phyloP scores from a whole-genome alignment of 2,329 filamentous ascomycete genomes.

The Trichoderma atrobrunneum region DNA sequence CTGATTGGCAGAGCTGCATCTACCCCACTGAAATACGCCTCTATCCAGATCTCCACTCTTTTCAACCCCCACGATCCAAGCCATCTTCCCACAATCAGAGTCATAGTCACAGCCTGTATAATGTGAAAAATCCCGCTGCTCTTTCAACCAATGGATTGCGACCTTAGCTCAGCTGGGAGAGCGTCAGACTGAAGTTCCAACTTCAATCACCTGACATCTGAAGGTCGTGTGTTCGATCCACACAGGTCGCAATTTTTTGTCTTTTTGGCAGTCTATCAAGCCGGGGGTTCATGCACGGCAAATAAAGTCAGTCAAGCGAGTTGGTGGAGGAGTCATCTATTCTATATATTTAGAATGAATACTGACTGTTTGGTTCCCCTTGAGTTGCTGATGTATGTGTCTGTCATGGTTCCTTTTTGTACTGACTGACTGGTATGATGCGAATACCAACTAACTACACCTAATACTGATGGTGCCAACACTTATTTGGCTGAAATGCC shows the following conservation, averaged over 20 bases:
- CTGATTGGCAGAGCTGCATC: background rate
- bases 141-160: constrained; percentile 1
- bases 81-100: background rate
- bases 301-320: background rate
- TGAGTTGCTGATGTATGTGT: background rate
- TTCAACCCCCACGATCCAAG: background rate
- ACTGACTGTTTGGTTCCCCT: background rate
- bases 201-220: constrained; percentile 16
- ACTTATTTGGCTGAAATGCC: constrained; percentile 40
- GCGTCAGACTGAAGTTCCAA: constrained; percentile 18
- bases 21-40: background rate
- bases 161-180: constrained; percentile 20
- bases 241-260: constrained; percentile 18
- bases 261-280: background rate
- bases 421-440: background rate
- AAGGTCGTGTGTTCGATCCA: constrained; percentile 20
- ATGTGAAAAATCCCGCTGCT: background rate
- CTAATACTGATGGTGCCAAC: background rate
- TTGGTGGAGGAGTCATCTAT: background rate
- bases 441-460: background rate
- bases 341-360: background rate
- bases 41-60: background rate
- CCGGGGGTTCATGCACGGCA: background rate
- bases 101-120: background rate
- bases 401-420: background rate